Evolutionary conservation across 2,329 filamentous ascomycete genomes (phyloP).

Genomic region (Diplodia sapinea): DNA sequence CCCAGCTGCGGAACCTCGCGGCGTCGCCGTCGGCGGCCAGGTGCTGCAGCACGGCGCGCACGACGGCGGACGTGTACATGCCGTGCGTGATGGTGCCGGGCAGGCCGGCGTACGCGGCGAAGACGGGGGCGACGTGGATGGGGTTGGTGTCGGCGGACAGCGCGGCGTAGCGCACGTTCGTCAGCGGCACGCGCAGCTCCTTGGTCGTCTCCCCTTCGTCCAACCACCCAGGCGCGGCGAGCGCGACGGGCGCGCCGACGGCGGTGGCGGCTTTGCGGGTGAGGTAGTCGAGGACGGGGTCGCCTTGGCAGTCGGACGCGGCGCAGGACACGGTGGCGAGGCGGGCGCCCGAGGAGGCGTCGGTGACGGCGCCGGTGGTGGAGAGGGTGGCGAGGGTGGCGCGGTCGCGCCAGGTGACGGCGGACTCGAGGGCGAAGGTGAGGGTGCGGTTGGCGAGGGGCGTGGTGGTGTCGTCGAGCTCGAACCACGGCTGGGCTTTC

Average conservation of each 20-base stretch:
- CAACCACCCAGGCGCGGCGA: constrained; percentile 31
- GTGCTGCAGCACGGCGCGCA: constrained; percentile 40
- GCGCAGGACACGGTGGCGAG: not conserved
- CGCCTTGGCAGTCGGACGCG: constrained; percentile 21
- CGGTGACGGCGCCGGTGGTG: not conserved
- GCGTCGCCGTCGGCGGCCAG: constrained; percentile 4
- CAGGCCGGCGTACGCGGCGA: constrained; percentile 45
- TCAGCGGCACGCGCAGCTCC: constrained; percentile 16
- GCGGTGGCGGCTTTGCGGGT: constrained; percentile 34
- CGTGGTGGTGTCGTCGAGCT: not conserved
- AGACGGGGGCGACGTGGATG: constrained; percentile 48
- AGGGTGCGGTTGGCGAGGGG: constrained; percentile 30
- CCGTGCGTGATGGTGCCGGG: constrained; percentile 52
- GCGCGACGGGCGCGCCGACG: constrained; percentile 25
- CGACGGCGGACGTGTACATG: constrained; percentile 47
- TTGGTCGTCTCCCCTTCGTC: not conserved
- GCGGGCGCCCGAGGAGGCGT: not conserved
- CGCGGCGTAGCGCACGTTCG: constrained; percentile 38
- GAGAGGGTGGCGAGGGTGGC: not conserved
- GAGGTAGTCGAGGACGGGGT: constrained; percentile 40
- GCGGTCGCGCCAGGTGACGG: constrained; percentile 10
- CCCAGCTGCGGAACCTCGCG: constrained; percentile 35
- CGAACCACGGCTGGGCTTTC: not conserved
- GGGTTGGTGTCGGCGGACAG: constrained; percentile 51
- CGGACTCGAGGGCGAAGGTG: constrained; percentile 33